Conservation (phyloP, 495 filamentous ascomycete genomes). For the Letharia lupina region DNA sequence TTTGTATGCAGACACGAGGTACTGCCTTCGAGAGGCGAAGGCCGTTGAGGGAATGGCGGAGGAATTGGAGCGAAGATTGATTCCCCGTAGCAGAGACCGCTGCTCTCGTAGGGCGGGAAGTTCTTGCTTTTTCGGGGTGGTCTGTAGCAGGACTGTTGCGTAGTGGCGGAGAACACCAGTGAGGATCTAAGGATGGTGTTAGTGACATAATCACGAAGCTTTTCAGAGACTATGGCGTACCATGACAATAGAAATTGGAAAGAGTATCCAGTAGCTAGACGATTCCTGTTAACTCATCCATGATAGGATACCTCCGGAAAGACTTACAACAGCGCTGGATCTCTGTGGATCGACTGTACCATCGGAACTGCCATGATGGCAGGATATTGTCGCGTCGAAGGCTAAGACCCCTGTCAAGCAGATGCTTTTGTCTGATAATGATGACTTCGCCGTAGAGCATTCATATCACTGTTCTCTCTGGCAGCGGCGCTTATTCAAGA, state of each 20-base stretch:
- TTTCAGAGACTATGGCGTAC: constrained; percentile 37
- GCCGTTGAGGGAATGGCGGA: constrained; percentile 62
- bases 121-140: constrained; percentile 71
- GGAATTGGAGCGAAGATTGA: constrained; percentile 75
- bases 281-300: constrained; percentile 3
- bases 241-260: constrained; percentile 97
- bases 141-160: constrained; percentile 80
- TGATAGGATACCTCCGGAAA: constrained; percentile 8
- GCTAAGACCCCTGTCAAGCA: neutral
- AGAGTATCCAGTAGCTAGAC: constrained; percentile 89
- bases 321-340: constrained; percentile 92
- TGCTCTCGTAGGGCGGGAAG: constrained; percentile 75
- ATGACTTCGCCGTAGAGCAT: neutral
- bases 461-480: neutral
- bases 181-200: constrained; percentile 53
- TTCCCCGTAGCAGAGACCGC: constrained; percentile 73
- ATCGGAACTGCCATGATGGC: constrained; percentile 68
- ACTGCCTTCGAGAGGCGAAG: constrained; percentile 71
- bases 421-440: neutral
- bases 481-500: neutral
- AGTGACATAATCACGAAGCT: neutral
- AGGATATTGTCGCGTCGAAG: constrained; percentile 6
- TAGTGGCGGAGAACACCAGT: constrained; percentile 96
- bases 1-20: constrained; percentile 70
- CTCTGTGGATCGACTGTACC: constrained; percentile 92